These are phyloP conservation scores for Dalbergia oliveri DNA, from an alignment of 306 rosid species.

Conservation along the genomic window DNA sequence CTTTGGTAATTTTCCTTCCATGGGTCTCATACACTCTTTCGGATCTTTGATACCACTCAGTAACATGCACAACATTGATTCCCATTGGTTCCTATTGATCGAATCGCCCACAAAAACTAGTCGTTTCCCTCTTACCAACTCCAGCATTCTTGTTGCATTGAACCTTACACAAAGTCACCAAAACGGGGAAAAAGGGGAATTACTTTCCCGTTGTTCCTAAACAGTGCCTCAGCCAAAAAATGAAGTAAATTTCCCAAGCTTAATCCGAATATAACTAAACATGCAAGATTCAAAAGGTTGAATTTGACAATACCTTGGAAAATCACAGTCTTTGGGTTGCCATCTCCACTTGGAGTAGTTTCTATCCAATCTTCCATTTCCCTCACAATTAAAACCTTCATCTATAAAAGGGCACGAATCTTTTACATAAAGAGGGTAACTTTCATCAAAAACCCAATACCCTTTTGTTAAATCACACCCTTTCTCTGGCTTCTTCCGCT, in stretches of 20 bases:
- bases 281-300: conserved; percentile 20
- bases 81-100: conserved; percentile 96
- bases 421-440: conserved; percentile 69
- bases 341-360: conserved; percentile 83
- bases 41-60: conserved; percentile 76
- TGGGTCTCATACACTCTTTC: conserved; percentile 79
- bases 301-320: conserved; percentile 63
- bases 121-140: conserved; percentile 84
- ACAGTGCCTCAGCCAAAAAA: conserved; percentile 18
- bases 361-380: conserved; percentile 85
- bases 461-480: conserved; percentile 80
- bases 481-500: conserved; percentile 49
- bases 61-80: conserved; percentile 91
- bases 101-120: conserved; percentile 98
- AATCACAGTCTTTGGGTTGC: conserved; percentile 77
- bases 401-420: conserved; percentile 85
- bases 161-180: conserved; percentile 62
- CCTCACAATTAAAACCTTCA: conserved; percentile 89
- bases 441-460: conserved; percentile 85
- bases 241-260: neutral
- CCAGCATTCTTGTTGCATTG: conserved; percentile 91
- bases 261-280: conserved; percentile 10
- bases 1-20: conserved; percentile 82
- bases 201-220: conserved; percentile 6
- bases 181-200: neutral